Base-by-base conservation (phyloP, 139 green algal species). In the Zygnema circumcarinatum region DNA sequence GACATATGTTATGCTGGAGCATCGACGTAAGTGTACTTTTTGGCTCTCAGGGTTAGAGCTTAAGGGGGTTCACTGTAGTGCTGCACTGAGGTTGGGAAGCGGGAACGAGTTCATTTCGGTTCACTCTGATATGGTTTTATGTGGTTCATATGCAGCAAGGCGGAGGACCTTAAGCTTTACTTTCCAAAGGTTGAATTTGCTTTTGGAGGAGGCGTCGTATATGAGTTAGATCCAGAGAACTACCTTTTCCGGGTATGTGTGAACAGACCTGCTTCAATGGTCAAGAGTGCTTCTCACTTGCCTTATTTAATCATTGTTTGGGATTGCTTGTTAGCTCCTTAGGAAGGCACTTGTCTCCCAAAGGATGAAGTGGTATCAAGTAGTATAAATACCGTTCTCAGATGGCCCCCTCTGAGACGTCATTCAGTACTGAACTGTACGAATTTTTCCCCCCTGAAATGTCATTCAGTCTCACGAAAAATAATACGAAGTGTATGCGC, bases 191-290 rank as follows among this genome's bases (percentile, higher is more conserved):
- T 96, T 22, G 86, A 87, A 16, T 79, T 98, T 3, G 67, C 87
- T 1, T 95, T 98, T 76, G 90, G 83, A 47, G 90, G 90, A 53
- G 56, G 78, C 31, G 88, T 87, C 0, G 36, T 42, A 1, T 85
- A 97, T 39, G 39, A 80, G 29, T 83, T 96, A 31, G 67, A 78
- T 40, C 95, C 96, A 0, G 81, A 95, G 31, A 96, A 96, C 89
- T 98, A 98, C 92, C 93, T 98, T 47, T 98, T 98, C 88, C 76
- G 93, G 83, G 84, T 89, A 88, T 35, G 79, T n/a, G n/a, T n/a
- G n/a, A n/a, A n/a, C n/a, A n/a, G n/a, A n/a, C n/a, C n/a, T n/a
- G n/a, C n/a, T n/a, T n/a, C n/a, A n/a, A n/a, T n/a, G n/a, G n/a
- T n/a, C n/a, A n/a, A n/a, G n/a, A n/a, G n/a, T n/a, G n/a, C n/a